Evolutionary conservation across 805 yeast species (phyloP), one percentile per base, ranked within the genome.

Genomic region (Soucietia sequanensis): DNA sequence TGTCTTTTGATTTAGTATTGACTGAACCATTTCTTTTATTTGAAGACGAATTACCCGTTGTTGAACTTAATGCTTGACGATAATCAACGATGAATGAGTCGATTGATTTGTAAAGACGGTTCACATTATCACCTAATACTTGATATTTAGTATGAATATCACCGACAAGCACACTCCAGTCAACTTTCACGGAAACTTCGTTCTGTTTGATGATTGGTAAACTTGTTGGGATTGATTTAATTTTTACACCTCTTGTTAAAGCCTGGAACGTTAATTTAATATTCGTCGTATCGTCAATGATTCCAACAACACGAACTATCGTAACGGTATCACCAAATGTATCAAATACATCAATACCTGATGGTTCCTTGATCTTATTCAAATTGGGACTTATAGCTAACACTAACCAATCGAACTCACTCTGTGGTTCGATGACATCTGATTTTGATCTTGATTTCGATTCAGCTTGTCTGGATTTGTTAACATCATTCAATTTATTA

Each of bases 231-330:
- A n/a, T n/a, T 13, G 24, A 31, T 5, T 29, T 37, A 23, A 31
- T 38, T 16, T 30, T 19, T 13, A 35, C 30, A 11, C 72, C 82
- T 39, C 84, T 59, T 0, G 68, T 47, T 3, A 76, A 38, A 2
- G 81, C 81, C 44, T 70, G 75, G 31, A 78, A 60, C 0, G 77
- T 69, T 15, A 79, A 35, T 14, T 68, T 61, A 29, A 77, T 57
- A 32, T 59, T 59, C 26, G 65, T 62, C n/a, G 62, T 55, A 32
- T 65, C 74, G 34, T 68, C 75, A 14, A 62, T 52, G 11, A 77
- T 49, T 2, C 75, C 79, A 4, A 70, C 67, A 2, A 79, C 62
- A 35, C 74, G 57, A 21, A 70, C 73, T 4, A 75, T 50, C 2
- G 79, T 71, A 22, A 61, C 65, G 0, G 60, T 60, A n/a, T 50